Evolutionary conservation across 2,329 filamentous ascomycete genomes (phyloP).

Genomic region (Chaetomium sp.): DNA sequence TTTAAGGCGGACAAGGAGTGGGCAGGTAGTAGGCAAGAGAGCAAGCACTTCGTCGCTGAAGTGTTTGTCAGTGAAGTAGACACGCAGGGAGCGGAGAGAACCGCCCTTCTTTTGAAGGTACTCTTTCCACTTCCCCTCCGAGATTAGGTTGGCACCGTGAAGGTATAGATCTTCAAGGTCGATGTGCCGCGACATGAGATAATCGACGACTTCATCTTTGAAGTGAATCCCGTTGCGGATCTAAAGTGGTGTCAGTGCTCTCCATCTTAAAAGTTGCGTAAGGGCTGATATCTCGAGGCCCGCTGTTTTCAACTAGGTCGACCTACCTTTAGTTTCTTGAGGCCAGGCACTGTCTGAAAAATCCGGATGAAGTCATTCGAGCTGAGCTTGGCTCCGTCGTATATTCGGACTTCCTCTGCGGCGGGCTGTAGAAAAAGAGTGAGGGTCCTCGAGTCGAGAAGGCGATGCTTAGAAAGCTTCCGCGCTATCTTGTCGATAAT

Average conservation of each 20-base stretch:
- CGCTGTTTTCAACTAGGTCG: background rate
- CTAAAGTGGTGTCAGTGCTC: background rate
- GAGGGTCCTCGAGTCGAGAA: slow-evolving; percentile 48
- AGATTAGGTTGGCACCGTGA: slow-evolving; percentile 77
- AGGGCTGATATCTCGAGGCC: background rate
- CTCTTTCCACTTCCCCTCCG: slow-evolving; percentile 66
- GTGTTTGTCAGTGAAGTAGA: slow-evolving; percentile 78
- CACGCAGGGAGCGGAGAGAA: slow-evolving; percentile 60
- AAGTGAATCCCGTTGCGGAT: slow-evolving; percentile 84
- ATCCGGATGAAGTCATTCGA: slow-evolving; percentile 74
- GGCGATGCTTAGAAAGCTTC: slow-evolving; percentile 53
- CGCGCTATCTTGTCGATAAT: slow-evolving; percentile 54
- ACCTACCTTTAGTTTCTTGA: slow-evolving; percentile 57
- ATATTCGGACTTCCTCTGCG: slow-evolving; percentile 47
- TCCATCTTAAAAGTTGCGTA: background rate
- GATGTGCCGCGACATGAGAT: slow-evolving; percentile 66
- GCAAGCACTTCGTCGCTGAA: slow-evolving; percentile 66
- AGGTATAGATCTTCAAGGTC: slow-evolving; percentile 68
- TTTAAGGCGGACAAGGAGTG: slow-evolving; percentile 68
- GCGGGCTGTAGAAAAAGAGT: slow-evolving; percentile 50
- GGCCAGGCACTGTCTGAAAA: slow-evolving; percentile 64
- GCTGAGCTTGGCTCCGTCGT: slow-evolving; percentile 58
- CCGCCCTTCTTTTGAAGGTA: slow-evolving; percentile 61
- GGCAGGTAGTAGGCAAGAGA: slow-evolving; percentile 57
- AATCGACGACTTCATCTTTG: slow-evolving; percentile 78